phyloP scores from a whole-genome alignment of 176 grass and related monocot species.

The Chrysopogon serrulatus region DNA sequence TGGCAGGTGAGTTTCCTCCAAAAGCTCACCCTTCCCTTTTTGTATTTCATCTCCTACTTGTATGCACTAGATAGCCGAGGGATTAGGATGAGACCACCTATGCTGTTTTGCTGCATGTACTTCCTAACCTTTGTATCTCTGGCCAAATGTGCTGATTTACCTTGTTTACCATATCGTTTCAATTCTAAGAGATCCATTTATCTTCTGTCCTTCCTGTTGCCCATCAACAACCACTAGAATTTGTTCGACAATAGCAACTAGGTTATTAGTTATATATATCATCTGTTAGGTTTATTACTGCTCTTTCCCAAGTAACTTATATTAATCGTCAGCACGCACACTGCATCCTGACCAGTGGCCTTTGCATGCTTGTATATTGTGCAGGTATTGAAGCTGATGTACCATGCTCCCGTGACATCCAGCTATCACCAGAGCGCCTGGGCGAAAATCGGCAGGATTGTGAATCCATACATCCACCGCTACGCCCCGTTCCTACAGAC shows the following conservation, averaged over 20 bases:
- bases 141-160: too few relatives aligned
- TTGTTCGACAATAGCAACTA: not conserved
- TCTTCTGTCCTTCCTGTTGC: not conserved
- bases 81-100: not conserved
- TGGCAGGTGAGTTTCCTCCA: slow-evolving; percentile 65
- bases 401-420: slow-evolving; percentile 57
- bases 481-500: slow-evolving; percentile 66
- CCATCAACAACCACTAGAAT: not conserved
- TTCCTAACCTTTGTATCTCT: not conserved
- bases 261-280: not conserved
- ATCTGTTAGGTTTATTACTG: not conserved
- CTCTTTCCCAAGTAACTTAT: not conserved
- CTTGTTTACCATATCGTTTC: not conserved
- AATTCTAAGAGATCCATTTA: not conserved
- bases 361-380: not conserved
- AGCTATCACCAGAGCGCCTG: slow-evolving; percentile 72
- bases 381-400: slow-evolving; percentile 82
- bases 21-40: not conserved
- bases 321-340: not conserved
- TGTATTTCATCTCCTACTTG: not conserved
- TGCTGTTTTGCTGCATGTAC: not conserved
- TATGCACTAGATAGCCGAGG: not conserved
- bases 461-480: slow-evolving; percentile 66
- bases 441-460: slow-evolving; percentile 56
- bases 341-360: not conserved